Conservation (phyloP, 2,329 filamentous ascomycete species). For the Aspergillus pseudoglaucus region DNA sequence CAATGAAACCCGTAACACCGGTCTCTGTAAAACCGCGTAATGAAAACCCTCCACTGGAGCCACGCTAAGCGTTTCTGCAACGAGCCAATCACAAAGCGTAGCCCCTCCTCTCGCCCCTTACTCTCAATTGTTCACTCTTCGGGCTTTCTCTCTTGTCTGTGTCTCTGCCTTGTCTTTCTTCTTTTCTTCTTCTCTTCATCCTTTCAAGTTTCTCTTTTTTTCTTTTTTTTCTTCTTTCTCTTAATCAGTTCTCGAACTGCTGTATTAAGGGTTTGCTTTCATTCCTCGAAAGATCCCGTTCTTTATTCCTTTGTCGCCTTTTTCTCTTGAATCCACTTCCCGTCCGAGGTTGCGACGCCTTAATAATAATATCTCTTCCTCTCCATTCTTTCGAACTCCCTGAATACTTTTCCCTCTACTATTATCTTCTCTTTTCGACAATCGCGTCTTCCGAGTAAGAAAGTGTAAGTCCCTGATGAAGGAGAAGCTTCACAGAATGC, state of each 20-base stretch:
- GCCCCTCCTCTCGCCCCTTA: conserved; percentile 1
- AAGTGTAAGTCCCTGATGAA: neutral
- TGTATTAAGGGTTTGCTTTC: neutral
- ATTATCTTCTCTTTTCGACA: neutral
- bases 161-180: conserved; percentile 3
- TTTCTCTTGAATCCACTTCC: neutral
- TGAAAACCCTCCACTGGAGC: neutral
- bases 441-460: neutral
- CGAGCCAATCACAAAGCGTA: neutral
- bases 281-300: neutral
- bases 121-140: conserved; percentile 5
- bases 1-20: neutral
- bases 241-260: neutral
- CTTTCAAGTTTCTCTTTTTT: neutral
- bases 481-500: neutral
- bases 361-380: conserved; percentile 2
- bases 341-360: neutral
- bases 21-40: neutral
- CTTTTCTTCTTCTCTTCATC: conserved; percentile 2
- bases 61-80: neutral
- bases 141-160: conserved; percentile 2
- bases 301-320: neutral
- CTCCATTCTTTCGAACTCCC: conserved; percentile 1
- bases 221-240: neutral
- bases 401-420: neutral